Base-by-base conservation (phyloP, 192 early-diverging fungal genomes). In the Coemansia asiatica region DNA sequence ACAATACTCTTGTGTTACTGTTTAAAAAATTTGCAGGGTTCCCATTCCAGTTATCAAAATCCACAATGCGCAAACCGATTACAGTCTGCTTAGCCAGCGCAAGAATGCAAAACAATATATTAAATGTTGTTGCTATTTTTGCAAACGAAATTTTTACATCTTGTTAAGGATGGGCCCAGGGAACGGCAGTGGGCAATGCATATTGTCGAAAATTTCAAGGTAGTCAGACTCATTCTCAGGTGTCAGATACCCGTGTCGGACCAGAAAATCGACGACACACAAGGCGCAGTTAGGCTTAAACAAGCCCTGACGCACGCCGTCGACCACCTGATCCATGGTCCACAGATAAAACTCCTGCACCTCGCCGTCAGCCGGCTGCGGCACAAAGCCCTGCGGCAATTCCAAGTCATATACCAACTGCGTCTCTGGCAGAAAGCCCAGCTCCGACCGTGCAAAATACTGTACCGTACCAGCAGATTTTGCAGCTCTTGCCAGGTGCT, bases 201-300 rank as follows among this genome's bases (percentile, higher is more conserved):
- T 72, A 35, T 86, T 76, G 9, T 82, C 83, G 7, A 85, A 44
- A 40, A 96, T 90, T 25, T 87, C 86, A 13, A 92, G 36, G 69
- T 91, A 97, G 51, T 92, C 87, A 0, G 93, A 88, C 62, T 95
- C 96, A 40, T 90, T 92, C 44, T 90, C 88, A 0, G 92, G 81
- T 2, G 84, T 89, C 33, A 98, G 46, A 25, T 83, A 65, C 2
- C 86, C 91, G 38, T 87, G 87, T 0, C 95, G 83, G 40, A 97
- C 84, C 76, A 98, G 66, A 72, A 95, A 98, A 64, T 98, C 94
- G 5, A 98, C 64, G 18, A 86, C 76, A 35, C 73, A 75, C 33
- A 94, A 61, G 0, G 87, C 93, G 54, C 92, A 90, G 74, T 96
- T 94, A 1, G 92, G 91, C 75, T 92, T 95, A 80, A 96, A 97